Conservation (phyloP, 1,284 basidiomycete genomes). For the Malassezia nana region DNA sequence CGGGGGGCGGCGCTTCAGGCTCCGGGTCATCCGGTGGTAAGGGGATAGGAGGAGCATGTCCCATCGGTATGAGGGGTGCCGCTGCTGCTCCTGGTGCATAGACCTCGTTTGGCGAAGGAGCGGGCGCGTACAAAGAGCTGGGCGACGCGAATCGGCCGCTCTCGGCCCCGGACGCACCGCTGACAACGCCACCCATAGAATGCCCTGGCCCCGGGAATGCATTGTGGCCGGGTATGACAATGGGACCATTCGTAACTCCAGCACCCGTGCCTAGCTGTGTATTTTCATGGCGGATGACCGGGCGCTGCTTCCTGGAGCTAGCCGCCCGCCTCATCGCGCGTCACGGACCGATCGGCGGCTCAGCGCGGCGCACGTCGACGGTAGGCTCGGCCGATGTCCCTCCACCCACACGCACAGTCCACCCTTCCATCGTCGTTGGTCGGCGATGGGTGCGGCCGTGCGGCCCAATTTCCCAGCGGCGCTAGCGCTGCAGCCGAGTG, state of each 20-base stretch:
- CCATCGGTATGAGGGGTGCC: background rate
- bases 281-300: slow-evolving; percentile 45
- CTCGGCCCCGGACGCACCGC: too few relatives aligned
- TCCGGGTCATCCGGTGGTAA: background rate
- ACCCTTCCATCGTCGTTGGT: background rate
- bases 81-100: background rate
- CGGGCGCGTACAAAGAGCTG: too few relatives aligned
- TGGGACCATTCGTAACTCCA: slow-evolving; percentile 15
- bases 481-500: slow-evolving; percentile 22
- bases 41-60: background rate
- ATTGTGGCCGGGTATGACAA: slow-evolving; percentile 17
- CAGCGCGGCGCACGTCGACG: background rate
- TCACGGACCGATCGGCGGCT: background rate
- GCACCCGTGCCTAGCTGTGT: slow-evolving; percentile 34
- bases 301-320: slow-evolving; percentile 32
- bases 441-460: background rate
- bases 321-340: slow-evolving; percentile 9
- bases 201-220: too few relatives aligned
- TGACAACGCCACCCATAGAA: too few relatives aligned
- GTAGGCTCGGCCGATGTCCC: slow-evolving; percentile 6
- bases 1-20: background rate
- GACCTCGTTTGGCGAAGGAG: background rate
- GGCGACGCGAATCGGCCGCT: too few relatives aligned
- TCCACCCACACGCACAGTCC: background rate
- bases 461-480: slow-evolving; percentile 35